Conservation (phyloP, 164 flowering plant species). For the Tetrastigma voinierianum region DNA sequence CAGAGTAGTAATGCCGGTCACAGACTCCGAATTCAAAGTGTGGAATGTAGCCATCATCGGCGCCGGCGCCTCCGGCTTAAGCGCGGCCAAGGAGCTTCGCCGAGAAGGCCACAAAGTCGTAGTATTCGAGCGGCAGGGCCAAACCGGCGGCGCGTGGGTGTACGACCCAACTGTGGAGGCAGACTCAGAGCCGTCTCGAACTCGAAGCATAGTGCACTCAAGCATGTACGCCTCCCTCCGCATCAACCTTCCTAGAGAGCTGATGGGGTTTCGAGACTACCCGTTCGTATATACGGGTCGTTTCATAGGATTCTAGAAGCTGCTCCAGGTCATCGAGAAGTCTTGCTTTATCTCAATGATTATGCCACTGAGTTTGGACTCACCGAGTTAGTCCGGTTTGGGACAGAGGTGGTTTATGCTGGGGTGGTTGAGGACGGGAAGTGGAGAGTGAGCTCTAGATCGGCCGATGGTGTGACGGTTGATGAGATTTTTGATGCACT, state of each 20-base stretch:
- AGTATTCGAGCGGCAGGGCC: constrained; percentile 43
- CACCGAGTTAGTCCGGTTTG: constrained; percentile 30
- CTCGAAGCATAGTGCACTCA: constrained; percentile 40
- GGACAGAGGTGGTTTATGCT: constrained; percentile 37
- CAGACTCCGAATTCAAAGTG: not conserved
- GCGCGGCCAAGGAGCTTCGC: constrained; percentile 56
- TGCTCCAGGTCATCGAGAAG: constrained; percentile 64
- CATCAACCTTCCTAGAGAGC: constrained; percentile 65
- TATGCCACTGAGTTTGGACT: constrained; percentile 36
- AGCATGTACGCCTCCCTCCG: constrained; percentile 66
- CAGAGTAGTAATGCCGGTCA: not conserved
- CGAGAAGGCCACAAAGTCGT: constrained; percentile 59
- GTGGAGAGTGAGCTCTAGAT: constrained; percentile 17
- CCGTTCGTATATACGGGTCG: constrained; percentile 18
- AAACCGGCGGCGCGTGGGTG: constrained; percentile 62
- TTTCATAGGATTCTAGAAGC: constrained; percentile 9
- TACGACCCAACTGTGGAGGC: constrained; percentile 44
- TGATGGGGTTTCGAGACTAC: constrained; percentile 58
- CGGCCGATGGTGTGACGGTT: not conserved
- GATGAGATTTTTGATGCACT: constrained; percentile 41
- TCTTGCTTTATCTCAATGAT: constrained; percentile 44
- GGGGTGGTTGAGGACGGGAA: constrained; percentile 16
- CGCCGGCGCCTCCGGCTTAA: constrained; percentile 57
- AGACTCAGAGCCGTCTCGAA: constrained; percentile 51
- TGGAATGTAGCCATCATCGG: constrained; percentile 62